Base-by-base conservation (phyloP, 164 flowering plant genomes). In the Tetrastigma voinierianum region DNA sequence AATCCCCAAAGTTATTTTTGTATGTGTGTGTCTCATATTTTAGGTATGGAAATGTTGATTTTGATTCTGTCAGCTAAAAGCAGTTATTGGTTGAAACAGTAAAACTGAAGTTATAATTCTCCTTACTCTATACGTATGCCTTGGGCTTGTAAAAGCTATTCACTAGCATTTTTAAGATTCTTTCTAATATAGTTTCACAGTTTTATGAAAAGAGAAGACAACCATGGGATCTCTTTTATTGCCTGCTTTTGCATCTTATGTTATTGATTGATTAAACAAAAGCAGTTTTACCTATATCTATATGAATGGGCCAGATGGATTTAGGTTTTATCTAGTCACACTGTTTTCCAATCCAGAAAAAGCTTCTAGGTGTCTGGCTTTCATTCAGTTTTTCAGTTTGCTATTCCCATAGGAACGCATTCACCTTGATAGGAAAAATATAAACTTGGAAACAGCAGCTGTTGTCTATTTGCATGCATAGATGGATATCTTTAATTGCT, bases 81-180 rank as follows among this genome's bases (percentile, higher is more conserved):
- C n/a, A n/a, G 17, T 25, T 32, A 58, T 21, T 67, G n/a, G 46
- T 48, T 24, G 51, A 67, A 58, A 58, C 51, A 49, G 46, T 59
- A 0, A 48, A 24, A n/a, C 10, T 53, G 21, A 23, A 2, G 2
- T 49, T 14, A 9, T 7, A 19, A 6, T 17, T 32, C 40, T 32
- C 0, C 6, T 32, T 32, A n/a, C n/a, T 32, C 40, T 32, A 4
- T 32, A 32, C 6, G 40, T 32, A 32, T 32, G 6, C 40, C 3
- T 1, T 2, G 40, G 40, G 40, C 40, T 32, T 32, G 6, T 32
- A 32, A 32, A n/a, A n/a, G n/a, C 6, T 32, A 32, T 7, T 32
- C 40, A 32, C 6, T 32, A 32, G 40, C 6, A 32, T 32, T 32
- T 32, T 32, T 32, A 32, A 32, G 40, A 32, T 32, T 2, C 6